phyloP scores from a whole-genome alignment of 192 early-diverging fungal genomes.

The Geosiphon pyriformis region DNA sequence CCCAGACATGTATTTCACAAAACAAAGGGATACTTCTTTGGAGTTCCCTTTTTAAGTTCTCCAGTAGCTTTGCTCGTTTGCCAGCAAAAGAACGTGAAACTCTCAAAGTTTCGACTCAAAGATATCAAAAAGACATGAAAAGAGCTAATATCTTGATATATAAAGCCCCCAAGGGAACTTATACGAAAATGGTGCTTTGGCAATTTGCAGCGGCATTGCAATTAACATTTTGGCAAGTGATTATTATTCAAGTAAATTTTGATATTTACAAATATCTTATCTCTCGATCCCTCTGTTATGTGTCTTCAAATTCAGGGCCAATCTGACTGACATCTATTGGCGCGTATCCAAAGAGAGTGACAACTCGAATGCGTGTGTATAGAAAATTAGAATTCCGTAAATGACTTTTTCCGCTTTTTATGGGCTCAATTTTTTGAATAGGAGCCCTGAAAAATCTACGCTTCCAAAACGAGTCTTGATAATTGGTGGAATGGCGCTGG shows the following conservation, averaged over 20 bases:
- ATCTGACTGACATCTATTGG: conserved; percentile 15
- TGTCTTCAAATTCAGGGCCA: background rate
- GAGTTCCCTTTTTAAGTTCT: too few species aligned
- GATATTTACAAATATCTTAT: background rate
- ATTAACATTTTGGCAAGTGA: conserved; percentile 16
- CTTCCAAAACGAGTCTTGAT: background rate
- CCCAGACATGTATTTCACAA: too few species aligned
- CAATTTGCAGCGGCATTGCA: conserved; percentile 9
- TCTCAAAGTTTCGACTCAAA: conserved; percentile 4
- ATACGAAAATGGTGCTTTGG: background rate
- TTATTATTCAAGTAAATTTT: background rate
- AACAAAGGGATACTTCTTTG: too few species aligned
- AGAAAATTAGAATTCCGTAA: background rate
- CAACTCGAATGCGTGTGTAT: background rate
- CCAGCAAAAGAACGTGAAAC: background rate
- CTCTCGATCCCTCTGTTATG: background rate
- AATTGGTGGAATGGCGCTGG: background rate
- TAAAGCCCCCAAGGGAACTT: background rate
- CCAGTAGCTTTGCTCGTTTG: too few species aligned
- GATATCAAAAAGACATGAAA: background rate
- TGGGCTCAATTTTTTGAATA: background rate
- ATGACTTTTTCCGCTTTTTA: background rate
- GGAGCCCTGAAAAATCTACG: too few species aligned
- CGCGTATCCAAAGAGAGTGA: background rate
- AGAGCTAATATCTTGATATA: conserved; percentile 5